Evolutionary conservation across 2,329 filamentous ascomycete species (phyloP), one percentile per base, ranked within the genome.

Genomic region (Diaporthe nobilis): DNA sequence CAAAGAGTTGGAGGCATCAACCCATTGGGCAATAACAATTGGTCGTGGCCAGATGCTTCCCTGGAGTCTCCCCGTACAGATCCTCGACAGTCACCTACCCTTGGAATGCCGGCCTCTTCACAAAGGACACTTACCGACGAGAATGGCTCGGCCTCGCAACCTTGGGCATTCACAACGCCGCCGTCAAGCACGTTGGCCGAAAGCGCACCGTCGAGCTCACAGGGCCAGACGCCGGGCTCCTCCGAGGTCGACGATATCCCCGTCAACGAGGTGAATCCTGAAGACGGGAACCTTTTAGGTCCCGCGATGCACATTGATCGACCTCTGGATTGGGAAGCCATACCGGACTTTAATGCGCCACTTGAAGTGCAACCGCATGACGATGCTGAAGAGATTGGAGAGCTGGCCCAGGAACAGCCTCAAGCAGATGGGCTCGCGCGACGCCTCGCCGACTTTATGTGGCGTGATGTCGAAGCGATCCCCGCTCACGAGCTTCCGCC

Each of bases 391-490:
- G 72, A 61, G 10, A 70, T 73, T 5, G 75, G 55, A 39, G 55
- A 74, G 8, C 65, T 31, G 4, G 75, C 34, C 17, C 51, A 31
- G 17, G 67, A 67, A 20, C 79, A 75, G 2, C 80, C 78, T n/a
- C 80, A 82, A 51, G 82, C 83, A 2, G 83, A 80, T 42, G 86
- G 86, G 0, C 76, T 89, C 51, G 79, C 86, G 22, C 85, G 82
- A 12, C 83, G 83, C 20, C 78, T 92, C 17, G 87, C 90, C 1
- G 86, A 92, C 76, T 93, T 92, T 79, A 90, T 93, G 86, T 93
- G 90, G 90, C 88, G 88, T 12, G 88, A 88, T 51, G 84, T 92
- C 7, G 87, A 89, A 83, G 85, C 76, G 85, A 90, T 74, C 75
- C 84, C 91, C 37, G 89, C 87, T 10, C 86, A 89, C 42, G 92